These are phyloP conservation scores for Cordyceps tenuipes DNA, from an alignment of 2,329 filamentous ascomycete genomes.

Conservation along the genomic window DNA sequence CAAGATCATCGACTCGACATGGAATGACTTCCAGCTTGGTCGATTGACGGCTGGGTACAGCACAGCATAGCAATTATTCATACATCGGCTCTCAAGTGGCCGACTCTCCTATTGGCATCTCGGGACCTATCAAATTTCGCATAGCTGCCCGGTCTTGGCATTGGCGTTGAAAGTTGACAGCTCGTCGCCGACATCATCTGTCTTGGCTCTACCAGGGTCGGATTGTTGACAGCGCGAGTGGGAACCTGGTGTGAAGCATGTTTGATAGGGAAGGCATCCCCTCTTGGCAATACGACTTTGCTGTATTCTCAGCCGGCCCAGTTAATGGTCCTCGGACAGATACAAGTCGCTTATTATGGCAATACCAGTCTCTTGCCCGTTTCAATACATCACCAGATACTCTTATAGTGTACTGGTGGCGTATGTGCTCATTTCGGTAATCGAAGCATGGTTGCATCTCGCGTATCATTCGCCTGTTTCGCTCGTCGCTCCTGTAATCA, in stretches of 20 bases:
- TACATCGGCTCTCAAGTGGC: background rate
- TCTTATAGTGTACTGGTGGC: background rate
- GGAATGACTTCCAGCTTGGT: too few relatives aligned
- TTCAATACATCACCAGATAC: too few relatives aligned
- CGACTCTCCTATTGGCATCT: background rate
- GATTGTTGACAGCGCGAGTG: background rate
- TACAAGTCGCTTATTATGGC: too few relatives aligned
- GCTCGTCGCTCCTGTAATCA: background rate
- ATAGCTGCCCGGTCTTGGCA: background rate
- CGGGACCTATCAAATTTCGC: background rate
- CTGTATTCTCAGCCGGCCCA: too few relatives aligned
- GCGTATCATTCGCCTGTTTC: background rate
- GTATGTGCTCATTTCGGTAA: background rate
- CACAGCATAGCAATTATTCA: too few relatives aligned
- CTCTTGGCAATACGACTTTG: background rate
- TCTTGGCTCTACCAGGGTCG: background rate
- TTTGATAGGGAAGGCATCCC: background rate
- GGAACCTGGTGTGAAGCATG: background rate
- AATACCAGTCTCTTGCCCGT: too few relatives aligned
- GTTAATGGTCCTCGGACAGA: too few relatives aligned
- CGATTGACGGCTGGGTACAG: background rate
- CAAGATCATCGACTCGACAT: too few relatives aligned
- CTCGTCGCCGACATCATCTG: background rate
- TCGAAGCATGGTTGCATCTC: background rate
- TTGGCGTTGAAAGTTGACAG: background rate